These are phyloP conservation scores for Brasilioporus rufonigricans DNA, from an alignment of 768 basidiomycete species.

Conservation along the genomic window DNA sequence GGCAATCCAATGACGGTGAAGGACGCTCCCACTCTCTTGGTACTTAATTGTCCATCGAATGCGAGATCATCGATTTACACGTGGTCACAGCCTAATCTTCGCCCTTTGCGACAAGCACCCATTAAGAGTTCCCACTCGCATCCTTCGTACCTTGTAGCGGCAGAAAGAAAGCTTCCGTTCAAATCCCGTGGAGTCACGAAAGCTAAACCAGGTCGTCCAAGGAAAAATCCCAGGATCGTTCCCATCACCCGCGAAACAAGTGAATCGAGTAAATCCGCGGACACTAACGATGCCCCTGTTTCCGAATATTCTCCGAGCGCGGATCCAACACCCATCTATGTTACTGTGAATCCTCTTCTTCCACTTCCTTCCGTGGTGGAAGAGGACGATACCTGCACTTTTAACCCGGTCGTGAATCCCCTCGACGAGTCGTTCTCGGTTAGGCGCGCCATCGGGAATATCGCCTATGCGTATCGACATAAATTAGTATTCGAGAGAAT, in stretches of 20 bases:
- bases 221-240: slow-evolving; percentile 16
- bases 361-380: slow-evolving; percentile 2
- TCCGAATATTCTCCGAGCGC: slow-evolving; percentile 10
- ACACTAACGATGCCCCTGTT: background rate
- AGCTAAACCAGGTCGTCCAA: slow-evolving; percentile 31
- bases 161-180: slow-evolving; percentile 11
- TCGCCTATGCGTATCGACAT: slow-evolving; percentile 28
- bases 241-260: slow-evolving; percentile 9
- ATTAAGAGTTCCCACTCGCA: slow-evolving; percentile 18
- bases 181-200: slow-evolving; percentile 32
- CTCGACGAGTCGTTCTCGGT: slow-evolving; percentile 29
- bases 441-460: slow-evolving; percentile 28
- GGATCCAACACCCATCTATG: slow-evolving; percentile 9
- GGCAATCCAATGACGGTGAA: slow-evolving; percentile 41
- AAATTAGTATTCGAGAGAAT: slow-evolving; percentile 26
- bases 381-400: slow-evolving; percentile 6
- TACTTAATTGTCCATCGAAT: slow-evolving; percentile 14
- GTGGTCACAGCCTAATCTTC: slow-evolving; percentile 29
- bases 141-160: slow-evolving; percentile 12
- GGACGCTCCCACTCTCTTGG: slow-evolving; percentile 22
- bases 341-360: slow-evolving; percentile 30
- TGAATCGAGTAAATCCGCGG: slow-evolving; percentile 8
- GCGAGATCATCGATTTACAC: slow-evolving; percentile 13
- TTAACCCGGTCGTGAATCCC: slow-evolving; percentile 20
- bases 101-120: slow-evolving; percentile 28